Base-by-base conservation (phyloP, 2,329 filamentous ascomycete genomes). In the Epichloe uncinata region DNA sequence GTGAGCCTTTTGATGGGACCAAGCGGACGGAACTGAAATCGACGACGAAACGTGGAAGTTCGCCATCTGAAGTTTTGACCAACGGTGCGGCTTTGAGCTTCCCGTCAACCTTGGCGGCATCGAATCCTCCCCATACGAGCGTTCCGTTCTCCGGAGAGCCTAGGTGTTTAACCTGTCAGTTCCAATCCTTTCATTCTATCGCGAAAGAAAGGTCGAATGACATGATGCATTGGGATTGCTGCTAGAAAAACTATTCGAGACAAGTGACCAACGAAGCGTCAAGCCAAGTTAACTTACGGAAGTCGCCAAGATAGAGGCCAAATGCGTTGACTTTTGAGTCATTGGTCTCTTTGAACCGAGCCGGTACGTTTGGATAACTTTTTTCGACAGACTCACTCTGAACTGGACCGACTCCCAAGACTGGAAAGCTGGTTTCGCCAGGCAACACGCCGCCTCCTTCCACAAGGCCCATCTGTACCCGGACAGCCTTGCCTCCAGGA, bases 121-220 rank as follows among this genome's bases (percentile, higher is more conserved):
- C 50, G 33, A 48, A 34, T 26, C 50, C 50, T n/a, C 50, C 50
- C 22, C 46, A 51, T 3, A 51, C 26, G 5, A 51, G 11, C 3
- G 50, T 34, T 9, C 50, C 50, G 8, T n/a, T 45, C 2, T 43
- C 33, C 4, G 45, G 20, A 40, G 45, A 46, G 13, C 45, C 45
- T 46, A 38, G 15, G n/a, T 18, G 6, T 7, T 26, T 7, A 26
- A 6, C 12, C 22, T 22, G 45, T 46, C 45, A 46, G 35, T 26
- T 38, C 4, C 13, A 22, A 16, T 15, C 22, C 5, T 7, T 38
- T 30, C 26, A 22, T 38, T 30, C 26, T 9, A 30, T 30, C 8
- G 3, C 26, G 26, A 30, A 9, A 30, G 26, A 30, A 30, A 11
- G 8, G 3, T 30, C 26, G 9, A 11, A 30, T 11, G 26, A 11